phyloP scores from a whole-genome alignment of 2,329 filamentous ascomycete genomes.

The Rachicladosporium sp. region DNA sequence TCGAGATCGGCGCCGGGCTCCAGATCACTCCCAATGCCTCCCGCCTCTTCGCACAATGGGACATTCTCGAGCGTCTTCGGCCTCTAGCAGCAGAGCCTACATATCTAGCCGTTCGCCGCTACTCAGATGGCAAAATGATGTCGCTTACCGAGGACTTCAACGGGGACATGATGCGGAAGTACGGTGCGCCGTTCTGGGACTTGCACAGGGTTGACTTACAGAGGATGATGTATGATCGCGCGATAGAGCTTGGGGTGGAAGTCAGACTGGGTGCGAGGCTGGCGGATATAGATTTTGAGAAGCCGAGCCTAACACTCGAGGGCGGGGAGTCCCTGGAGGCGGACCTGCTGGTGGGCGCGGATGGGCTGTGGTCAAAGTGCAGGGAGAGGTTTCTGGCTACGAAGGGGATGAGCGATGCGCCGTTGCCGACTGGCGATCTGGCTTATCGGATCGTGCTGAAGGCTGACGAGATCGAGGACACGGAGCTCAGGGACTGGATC shows the following conservation, averaged over 20 bases:
- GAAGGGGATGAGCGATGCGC: slow-evolving; percentile 27
- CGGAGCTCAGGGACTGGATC: slow-evolving; percentile 38
- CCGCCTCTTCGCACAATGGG: slow-evolving; percentile 35
- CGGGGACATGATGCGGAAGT: slow-evolving; percentile 40
- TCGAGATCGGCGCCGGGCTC: slow-evolving; percentile 40
- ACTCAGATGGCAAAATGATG: slow-evolving; percentile 35
- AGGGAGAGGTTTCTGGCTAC: slow-evolving; percentile 34
- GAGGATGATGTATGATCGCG: slow-evolving; percentile 38
- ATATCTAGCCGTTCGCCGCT: slow-evolving; percentile 41
- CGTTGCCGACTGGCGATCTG: slow-evolving; percentile 47
- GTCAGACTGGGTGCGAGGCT: slow-evolving; percentile 40
- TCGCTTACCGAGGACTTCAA: slow-evolving; percentile 42
- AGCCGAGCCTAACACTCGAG: slow-evolving; percentile 27
- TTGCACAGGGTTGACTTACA: slow-evolving; percentile 53
- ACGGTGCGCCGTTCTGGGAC: slow-evolving; percentile 46
- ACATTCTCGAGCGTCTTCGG: slow-evolving; percentile 33
- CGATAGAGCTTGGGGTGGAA: slow-evolving; percentile 40
- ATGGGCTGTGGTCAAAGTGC: slow-evolving; percentile 49
- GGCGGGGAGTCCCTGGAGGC: slow-evolving; percentile 29
- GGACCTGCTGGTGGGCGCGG: slow-evolving; percentile 49
- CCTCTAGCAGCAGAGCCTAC: slow-evolving; percentile 32
- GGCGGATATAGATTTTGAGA: slow-evolving; percentile 33
- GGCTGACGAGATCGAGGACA: slow-evolving; percentile 34
- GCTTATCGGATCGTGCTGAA: slow-evolving; percentile 49
- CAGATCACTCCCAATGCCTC: slow-evolving; percentile 36